Evolutionary conservation across 257 asterid species (phyloP).

Genomic region (Mitragyna speciosa): DNA sequence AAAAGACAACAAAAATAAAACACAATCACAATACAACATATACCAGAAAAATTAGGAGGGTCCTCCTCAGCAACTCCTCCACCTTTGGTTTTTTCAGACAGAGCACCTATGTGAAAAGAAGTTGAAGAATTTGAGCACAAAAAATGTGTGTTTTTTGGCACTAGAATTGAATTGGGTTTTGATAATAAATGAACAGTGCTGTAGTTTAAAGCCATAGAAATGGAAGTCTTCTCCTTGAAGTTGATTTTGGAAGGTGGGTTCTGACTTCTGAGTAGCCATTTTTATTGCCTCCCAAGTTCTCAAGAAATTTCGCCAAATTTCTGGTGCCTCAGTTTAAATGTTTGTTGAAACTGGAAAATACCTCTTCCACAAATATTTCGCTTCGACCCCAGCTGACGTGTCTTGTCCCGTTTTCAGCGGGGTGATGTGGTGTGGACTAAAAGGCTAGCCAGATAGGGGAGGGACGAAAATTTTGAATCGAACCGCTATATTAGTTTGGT

Average conservation of each 20-base stretch:
- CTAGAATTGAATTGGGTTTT: conserved; percentile 33
- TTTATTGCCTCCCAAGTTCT: conserved; percentile 19
- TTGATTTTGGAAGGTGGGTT: conserved; percentile 7
- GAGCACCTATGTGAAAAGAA: conserved; percentile 47
- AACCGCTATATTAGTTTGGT: no score
- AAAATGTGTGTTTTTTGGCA: conserved; percentile 36
- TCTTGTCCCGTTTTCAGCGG: no score
- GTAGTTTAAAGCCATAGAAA: conserved; percentile 62
- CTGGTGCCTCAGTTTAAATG: conserved; percentile 46
- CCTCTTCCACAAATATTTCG: conserved; percentile 55
- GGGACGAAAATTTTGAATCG: no score
- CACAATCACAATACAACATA: no score
- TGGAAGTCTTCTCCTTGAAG: not conserved
- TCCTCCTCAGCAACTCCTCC: conserved; percentile 54
- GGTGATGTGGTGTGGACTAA: no score
- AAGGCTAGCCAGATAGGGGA: no score
- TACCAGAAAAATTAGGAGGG: conserved; percentile 56
- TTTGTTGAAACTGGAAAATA: conserved; percentile 31
- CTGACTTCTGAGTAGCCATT: conserved; percentile 15
- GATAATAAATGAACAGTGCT: conserved; percentile 46
- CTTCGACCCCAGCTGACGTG: conserved; percentile 32
- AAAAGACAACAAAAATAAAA: no score
- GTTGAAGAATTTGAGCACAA: conserved; percentile 7
- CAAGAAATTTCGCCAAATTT: conserved; percentile 25
- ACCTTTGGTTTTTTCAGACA: conserved; percentile 70